phyloP scores from a whole-genome alignment of 352 stramenopile species.

The Blastocystis sp. region DNA sequence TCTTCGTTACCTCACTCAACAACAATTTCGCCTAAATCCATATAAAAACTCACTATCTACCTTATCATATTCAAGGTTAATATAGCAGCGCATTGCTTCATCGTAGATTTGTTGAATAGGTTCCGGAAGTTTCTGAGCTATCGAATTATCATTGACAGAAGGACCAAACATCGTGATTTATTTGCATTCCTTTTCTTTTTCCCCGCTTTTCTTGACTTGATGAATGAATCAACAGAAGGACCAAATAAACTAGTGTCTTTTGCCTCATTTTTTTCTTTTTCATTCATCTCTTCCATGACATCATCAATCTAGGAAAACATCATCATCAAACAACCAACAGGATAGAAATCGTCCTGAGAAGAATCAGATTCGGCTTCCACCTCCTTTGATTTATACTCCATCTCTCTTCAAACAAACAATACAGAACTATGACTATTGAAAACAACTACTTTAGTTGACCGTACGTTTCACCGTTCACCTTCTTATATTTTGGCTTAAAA shows the following conservation, averaged over 20 bases:
- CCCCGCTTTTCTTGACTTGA: neutral
- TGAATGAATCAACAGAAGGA: constrained; percentile 33
- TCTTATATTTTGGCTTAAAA: constrained; percentile 58
- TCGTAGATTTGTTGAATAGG: neutral
- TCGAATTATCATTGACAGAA: neutral
- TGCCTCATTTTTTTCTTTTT: neutral
- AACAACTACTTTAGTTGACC: constrained; percentile 7
- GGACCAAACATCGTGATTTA: neutral
- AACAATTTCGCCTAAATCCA: constrained; percentile 14
- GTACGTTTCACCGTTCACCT: constrained; percentile 11
- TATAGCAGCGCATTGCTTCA: constrained; percentile 23
- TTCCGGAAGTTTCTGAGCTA: constrained; percentile 24
- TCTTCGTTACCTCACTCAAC: constrained; percentile 48
- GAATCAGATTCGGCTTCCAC: constrained; percentile 47
- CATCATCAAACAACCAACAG: neutral
- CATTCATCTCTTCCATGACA: constrained; percentile 11
- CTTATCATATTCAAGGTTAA: constrained; percentile 4
- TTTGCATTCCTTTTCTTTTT: neutral
- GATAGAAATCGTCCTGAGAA: constrained; percentile 38
- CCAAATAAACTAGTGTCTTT: constrained; percentile 28
- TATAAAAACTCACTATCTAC: neutral
- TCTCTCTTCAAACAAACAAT: neutral
- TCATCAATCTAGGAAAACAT: constrained; percentile 12
- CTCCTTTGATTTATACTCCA: no score
- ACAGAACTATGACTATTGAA: neutral